Evolutionary conservation across 177 flowering plant genomes (phyloP), one percentile per base, ranked within the genome.

Genomic region (Vitis hybrid): DNA sequence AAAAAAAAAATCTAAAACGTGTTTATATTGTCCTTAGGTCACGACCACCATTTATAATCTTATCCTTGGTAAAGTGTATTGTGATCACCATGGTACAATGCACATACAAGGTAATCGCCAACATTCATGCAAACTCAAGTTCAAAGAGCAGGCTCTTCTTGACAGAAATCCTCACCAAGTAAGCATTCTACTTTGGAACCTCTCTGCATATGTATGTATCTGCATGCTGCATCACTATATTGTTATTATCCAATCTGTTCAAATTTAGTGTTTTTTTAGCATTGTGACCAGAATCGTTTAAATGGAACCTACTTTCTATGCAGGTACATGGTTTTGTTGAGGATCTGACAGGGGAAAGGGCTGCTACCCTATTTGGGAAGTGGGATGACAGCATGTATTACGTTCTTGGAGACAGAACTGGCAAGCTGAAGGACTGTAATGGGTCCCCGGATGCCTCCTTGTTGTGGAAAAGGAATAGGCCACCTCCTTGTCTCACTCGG

Each of bases 111-210:
- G 99, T 19, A 95, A 90, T 77, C 86, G 84, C 44, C 82, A 88
- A 49, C 75, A 86, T 74, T 92, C 99, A 28, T 91, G 97, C 85
- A 91, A 82, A 70, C 86, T 95, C 67, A 91, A 89, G 80, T 95
- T 92, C 83, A 95, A 91, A 78, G 97, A 91, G 84, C 95, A 86
- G 71, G 84, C 94, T 71, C 74, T 95, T 67, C 90, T 95, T 67
- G 97, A 95, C 52, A 88, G 97, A 63, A 92, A 87, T 72, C 97
- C 95, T 76, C 96, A 72, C 82, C 97, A 92, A 92, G 99, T 91
- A 74, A 76, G 74, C 73, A 12, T 33, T n/a, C 22, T 57, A 15
- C 2, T 17, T 63, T 62, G 10, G 44, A 62, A 38, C 64, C 51
- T 64, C 22, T 17, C 55, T 10, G 33, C 31, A 64, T 19, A 14